phyloP scores from a whole-genome alignment of 345 rosid species.

The Eucalyptus tenuipes region DNA sequence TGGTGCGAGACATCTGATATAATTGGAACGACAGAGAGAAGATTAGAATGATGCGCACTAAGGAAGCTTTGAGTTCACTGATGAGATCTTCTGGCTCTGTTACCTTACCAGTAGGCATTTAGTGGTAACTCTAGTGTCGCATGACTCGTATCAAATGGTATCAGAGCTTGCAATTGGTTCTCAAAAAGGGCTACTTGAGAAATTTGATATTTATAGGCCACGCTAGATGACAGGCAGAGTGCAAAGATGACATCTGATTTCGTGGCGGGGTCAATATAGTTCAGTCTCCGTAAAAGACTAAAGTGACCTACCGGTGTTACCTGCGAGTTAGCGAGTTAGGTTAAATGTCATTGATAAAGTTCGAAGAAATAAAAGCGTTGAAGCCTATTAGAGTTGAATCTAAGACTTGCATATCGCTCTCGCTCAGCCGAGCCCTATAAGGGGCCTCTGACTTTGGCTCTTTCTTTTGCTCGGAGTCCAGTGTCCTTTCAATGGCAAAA shows the following conservation, averaged over 20 bases:
- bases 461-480: background rate
- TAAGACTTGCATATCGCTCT: background rate
- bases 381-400: background rate
- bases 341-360: background rate
- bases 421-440: background rate
- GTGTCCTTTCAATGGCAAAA: background rate
- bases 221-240: background rate
- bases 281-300: background rate
- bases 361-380: background rate
- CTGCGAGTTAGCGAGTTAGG: background rate
- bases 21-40: background rate
- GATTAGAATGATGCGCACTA: background rate
- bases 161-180: background rate
- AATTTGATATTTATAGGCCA: background rate
- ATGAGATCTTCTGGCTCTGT: background rate
- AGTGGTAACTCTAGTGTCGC: background rate
- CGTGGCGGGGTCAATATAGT: background rate
- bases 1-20: background rate
- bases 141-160: background rate
- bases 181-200: background rate
- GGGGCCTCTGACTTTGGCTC: background rate
- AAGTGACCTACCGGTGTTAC: background rate
- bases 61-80: background rate
- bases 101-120: background rate
- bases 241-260: background rate